These are phyloP conservation scores for Aspergillus cejpii DNA, from an alignment of 2,329 filamentous ascomycete genomes.

Conservation along the genomic window DNA sequence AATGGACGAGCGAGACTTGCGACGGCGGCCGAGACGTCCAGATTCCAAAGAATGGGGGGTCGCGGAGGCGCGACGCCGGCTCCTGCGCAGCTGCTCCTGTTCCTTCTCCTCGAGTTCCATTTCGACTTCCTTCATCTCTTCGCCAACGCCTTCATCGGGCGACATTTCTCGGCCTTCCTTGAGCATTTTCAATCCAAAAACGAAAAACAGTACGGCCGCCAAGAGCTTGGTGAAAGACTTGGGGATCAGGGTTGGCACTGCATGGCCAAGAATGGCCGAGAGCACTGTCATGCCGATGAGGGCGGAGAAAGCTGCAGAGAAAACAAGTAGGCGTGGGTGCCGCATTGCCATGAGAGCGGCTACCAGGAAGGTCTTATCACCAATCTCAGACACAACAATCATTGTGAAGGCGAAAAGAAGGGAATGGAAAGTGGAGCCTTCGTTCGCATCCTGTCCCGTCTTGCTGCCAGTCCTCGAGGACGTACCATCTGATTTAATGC, in stretches of 20 bases:
- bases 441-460: slow-evolving; percentile 44
- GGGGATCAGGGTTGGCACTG: slow-evolving; percentile 81
- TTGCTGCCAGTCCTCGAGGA: slow-evolving; percentile 30
- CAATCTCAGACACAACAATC: slow-evolving; percentile 95
- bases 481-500: slow-evolving; percentile 24
- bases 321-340: slow-evolving; percentile 85
- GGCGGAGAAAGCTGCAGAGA: slow-evolving; percentile 87
- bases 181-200: slow-evolving; percentile 80
- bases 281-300: slow-evolving; percentile 91
- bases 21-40: slow-evolving; percentile 55
- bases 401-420: slow-evolving; percentile 89
- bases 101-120: slow-evolving; percentile 91
- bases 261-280: slow-evolving; percentile 85
- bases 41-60: slow-evolving; percentile 75
- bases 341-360: slow-evolving; percentile 99
- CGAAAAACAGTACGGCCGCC: slow-evolving; percentile 75
- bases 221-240: slow-evolving; percentile 86
- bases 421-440: slow-evolving; percentile 70
- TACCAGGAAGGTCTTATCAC: slow-evolving; percentile 97
- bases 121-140: slow-evolving; percentile 97
- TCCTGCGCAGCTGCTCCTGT: slow-evolving; percentile 61
- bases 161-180: slow-evolving; percentile 84
- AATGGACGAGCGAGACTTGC: slow-evolving; percentile 62
- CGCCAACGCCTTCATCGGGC: slow-evolving; percentile 81
- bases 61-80: slow-evolving; percentile 59